phyloP scores from a whole-genome alignment of 768 basidiomycete genomes.

The Jaapia argillacea region DNA sequence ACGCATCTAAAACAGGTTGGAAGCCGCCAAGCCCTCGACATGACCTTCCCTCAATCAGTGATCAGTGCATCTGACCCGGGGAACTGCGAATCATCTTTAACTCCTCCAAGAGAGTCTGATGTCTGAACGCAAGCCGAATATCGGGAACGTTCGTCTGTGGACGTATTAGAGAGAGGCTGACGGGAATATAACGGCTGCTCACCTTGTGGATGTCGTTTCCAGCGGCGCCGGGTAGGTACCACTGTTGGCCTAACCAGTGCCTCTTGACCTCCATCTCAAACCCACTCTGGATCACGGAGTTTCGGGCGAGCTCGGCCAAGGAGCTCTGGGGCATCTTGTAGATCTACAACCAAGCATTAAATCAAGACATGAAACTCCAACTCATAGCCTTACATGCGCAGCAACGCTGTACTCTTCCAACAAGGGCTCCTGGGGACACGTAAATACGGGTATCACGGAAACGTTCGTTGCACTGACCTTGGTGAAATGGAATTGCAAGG shows the following conservation, averaged over 20 bases:
- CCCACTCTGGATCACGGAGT: conserved; percentile 93
- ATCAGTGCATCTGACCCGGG: too few species aligned
- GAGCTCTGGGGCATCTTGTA: conserved; percentile 94
- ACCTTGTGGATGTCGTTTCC: conserved; percentile 98
- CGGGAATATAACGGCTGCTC: conserved; percentile 7
- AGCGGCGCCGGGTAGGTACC: conserved; percentile 87
- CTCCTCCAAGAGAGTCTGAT: conserved; percentile 83
- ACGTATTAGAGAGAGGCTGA: neutral
- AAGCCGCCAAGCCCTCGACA: too few species aligned
- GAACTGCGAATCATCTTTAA: conserved; percentile 56
- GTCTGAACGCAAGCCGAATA: conserved; percentile 82
- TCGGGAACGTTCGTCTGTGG: conserved; percentile 93
- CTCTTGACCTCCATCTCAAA: conserved; percentile 98
- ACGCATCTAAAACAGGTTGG: too few species aligned
- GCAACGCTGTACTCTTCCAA: conserved; percentile 98
- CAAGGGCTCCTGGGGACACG: conserved; percentile 62
- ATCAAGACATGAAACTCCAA: too few species aligned
- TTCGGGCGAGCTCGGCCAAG: conserved; percentile 94
- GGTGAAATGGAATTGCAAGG: conserved; percentile 96
- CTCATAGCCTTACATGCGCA: conserved; percentile 86
- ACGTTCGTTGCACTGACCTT: conserved; percentile 42
- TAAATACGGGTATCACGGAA: neutral
- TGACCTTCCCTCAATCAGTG: too few species aligned
- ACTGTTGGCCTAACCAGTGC: conserved; percentile 87
- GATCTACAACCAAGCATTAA: conserved; percentile 51